Conservation (phyloP, 1,284 basidiomycete genomes). For the Malassezia dermatis region DNA sequence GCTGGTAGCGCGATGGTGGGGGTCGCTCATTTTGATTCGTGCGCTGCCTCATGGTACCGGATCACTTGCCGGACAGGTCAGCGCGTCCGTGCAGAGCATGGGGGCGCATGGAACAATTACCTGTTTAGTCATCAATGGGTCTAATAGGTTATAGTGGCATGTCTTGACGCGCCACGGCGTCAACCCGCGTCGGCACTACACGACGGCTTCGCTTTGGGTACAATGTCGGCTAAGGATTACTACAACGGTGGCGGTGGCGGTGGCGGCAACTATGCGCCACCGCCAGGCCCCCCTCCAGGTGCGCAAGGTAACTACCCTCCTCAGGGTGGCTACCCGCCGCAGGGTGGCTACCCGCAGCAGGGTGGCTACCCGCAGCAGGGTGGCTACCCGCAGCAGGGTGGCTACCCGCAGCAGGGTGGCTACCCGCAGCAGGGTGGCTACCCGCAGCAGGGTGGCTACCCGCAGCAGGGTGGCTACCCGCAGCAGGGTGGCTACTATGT, state of each 20-base stretch:
- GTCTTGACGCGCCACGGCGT: neutral
- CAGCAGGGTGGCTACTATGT: slow-evolving; percentile 28
- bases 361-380: slow-evolving; percentile 24
- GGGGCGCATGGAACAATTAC: neutral
- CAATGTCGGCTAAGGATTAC: slow-evolving; percentile 19
- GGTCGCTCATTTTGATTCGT: slow-evolving; percentile 21
- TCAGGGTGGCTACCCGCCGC: neutral
- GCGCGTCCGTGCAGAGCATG: neutral
- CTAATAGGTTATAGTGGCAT: neutral
- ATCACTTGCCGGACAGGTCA: neutral
- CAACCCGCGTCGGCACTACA: neutral
- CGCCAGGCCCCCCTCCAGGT: slow-evolving; percentile 10
- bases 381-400: slow-evolving; percentile 1
- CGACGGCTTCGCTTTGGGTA: neutral
- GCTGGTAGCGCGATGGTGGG: slow-evolving; percentile 38
- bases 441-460: neutral
- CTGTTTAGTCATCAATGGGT: neutral
- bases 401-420: slow-evolving; percentile 1
- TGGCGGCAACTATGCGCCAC: slow-evolving; percentile 4
- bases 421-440: slow-evolving; percentile 14
- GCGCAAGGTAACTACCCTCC: slow-evolving; percentile 3
- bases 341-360: slow-evolving; percentile 19
- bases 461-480: slow-evolving; percentile 8
- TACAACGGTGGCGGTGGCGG: slow-evolving; percentile 5
- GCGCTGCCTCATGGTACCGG: neutral